These are phyloP conservation scores for Lithocarpus polystachyus DNA, from an alignment of 306 rosid genomes.

Conservation along the genomic window DNA sequence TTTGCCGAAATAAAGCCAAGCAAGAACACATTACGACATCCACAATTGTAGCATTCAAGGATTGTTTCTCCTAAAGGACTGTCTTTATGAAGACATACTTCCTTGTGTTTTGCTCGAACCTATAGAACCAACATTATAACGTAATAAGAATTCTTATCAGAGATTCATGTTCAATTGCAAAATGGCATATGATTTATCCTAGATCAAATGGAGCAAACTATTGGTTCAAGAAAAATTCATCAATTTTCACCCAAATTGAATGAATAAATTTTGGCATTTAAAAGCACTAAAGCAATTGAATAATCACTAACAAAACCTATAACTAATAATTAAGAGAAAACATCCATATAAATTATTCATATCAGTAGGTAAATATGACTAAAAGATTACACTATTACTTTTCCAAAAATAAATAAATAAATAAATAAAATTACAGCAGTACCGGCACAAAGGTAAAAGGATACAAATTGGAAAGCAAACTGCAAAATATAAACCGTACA, in stretches of 20 bases:
- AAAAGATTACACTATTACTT: too few species aligned
- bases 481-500: not conserved
- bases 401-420: too few species aligned
- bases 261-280: not conserved
- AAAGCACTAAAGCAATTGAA: not conserved
- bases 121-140: slow-evolving; percentile 33
- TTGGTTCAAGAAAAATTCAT: not conserved
- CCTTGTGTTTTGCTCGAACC: slow-evolving; percentile 99
- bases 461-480: not conserved
- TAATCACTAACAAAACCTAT: not conserved
- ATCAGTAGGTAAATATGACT: not conserved
- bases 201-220: not conserved
- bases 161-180: not conserved
- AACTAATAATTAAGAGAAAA: not conserved
- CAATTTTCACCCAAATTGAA: not conserved
- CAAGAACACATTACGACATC: slow-evolving; percentile 95
- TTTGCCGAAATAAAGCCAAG: slow-evolving; percentile 98
- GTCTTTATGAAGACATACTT: slow-evolving; percentile 97
- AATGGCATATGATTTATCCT: not conserved
- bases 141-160: not conserved
- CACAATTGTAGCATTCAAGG: slow-evolving; percentile 98
- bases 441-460: too few species aligned
- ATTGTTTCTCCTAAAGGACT: slow-evolving; percentile 98
- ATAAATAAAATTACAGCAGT: too few species aligned
- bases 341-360: not conserved